Evolutionary conservation across 2,329 filamentous ascomycete genomes (phyloP), one percentile per base, ranked within the genome.

Genomic region (Aspergillus calidoustus): DNA sequence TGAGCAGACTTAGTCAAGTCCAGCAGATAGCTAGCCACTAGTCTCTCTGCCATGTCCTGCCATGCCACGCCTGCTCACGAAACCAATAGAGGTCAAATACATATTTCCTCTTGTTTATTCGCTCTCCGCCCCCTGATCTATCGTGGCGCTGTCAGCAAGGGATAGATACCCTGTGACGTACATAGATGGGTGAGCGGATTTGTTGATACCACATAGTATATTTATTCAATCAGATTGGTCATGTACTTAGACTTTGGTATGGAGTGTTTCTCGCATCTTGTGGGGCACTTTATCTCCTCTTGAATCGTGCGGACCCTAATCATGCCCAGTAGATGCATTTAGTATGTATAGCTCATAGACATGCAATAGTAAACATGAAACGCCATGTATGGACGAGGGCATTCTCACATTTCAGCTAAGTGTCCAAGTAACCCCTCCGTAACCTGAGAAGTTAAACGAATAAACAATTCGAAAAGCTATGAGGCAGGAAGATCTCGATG

Each of bases 1-100:
- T 62, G 72, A 79, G 65, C 75, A 79, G 56, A 64, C 61, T 13
- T 66, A 44, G 52, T 51, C 31, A 57, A 9, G 31, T 22, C 7
- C 17, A 23, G 19, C 23, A 49, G 49, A 31, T 50, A 30, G 23
- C 34, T 41, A 41, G 6, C 6, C 25, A 28, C 25, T 28, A 28
- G 34, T 41, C 34, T 41, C 11, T 41, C 34, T 15, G 34, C 13
- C 5, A 15, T 41, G 34, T 41, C 34, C 11, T 41, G 34, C 13
- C 25, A 28, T 28, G 25, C 6, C 15, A 41, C 13, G 1, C 6
- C 34, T 41, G 13, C 11, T 15, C 34, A 41, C 13, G 34, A 41
- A 41, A 8, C 34, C 34, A 41, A 41, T 15, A 41, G 15, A 13
- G 34, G 13, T 41, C 11, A 41, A 41, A 41, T 41, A 11, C 11